Evolutionary conservation across 176 grass and related monocot species (phyloP), one percentile per base, ranked within the genome.

Genomic region (Secale cereale): DNA sequence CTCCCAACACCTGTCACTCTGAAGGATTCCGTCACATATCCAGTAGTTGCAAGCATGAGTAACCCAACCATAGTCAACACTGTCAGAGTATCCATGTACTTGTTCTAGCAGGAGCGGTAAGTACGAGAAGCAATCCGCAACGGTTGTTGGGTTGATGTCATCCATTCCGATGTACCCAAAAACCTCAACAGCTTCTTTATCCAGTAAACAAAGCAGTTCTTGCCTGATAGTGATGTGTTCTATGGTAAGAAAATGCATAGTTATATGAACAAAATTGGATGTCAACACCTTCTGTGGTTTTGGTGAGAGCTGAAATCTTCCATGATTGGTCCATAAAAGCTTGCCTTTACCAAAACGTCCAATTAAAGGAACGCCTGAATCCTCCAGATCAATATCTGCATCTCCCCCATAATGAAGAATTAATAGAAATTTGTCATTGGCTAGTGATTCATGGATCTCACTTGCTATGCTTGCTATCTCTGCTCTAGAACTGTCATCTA

Each of bases 31-130:
- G 23, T 65, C 83, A 40, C 83, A 78, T 54, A 2, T 28, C 59
- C 60, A 84, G 14, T 76, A 85, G 41, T 77, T 85, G 22, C 41
- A 37, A 46, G 1, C 30, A 66, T 85, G 15, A 2, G 60, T 77
- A 0, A 6, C 30, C 41, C 65, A 14, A 0, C 13, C 82, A 77
- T 67, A 77, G 3, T 85, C 60, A 25, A n/a, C 65, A 19, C 0
- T 3, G 14, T 19, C 8, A 67, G 65, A 67, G 15, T 4, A 20
- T 67, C 0, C 15, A 67, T 1, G 3, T 1, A 4, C 0, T 67
- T 67, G 0, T 67, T 0, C 28, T 35, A 17, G 0, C 29, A 67
- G 65, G 0, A 33, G 20, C 0, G 35, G 3, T 17, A 22, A 74
- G 57, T 60, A 60, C 22, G 25, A 10, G 57, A 60, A 60, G 57